Conservation (phyloP, 106 monocot species). For the Allium cepa region DNA sequence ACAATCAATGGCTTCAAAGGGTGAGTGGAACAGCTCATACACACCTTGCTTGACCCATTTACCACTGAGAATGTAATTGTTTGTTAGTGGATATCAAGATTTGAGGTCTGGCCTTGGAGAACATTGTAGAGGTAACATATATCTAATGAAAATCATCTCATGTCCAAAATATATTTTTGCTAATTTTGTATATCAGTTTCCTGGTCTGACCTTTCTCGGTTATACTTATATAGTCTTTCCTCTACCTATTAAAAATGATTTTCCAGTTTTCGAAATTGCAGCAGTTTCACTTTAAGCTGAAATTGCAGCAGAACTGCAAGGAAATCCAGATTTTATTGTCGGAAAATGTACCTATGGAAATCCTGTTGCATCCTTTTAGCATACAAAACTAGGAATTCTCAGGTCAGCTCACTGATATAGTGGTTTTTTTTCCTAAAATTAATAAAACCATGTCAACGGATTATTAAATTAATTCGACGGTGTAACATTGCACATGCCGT, state of each 20-base stretch:
- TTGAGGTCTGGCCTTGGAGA: constrained; percentile 99
- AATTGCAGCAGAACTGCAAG: constrained; percentile 76
- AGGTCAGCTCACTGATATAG: constrained; percentile 24
- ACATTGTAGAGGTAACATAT: constrained; percentile 64
- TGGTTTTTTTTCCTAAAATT: constrained; percentile 10
- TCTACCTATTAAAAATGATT: too few relatives aligned
- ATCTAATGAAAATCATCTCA: not conserved
- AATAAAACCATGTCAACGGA: not conserved
- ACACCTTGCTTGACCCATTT: constrained; percentile 82
- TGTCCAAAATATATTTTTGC: too few relatives aligned
- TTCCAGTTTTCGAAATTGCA: too few relatives aligned
- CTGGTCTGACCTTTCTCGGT: not conserved
- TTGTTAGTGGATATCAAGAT: constrained; percentile 88
- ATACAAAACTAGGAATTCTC: constrained; percentile 69
- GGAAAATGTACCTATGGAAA: constrained; percentile 96
- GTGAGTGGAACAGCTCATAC: constrained; percentile 71
- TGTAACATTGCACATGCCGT: constrained; percentile 95
- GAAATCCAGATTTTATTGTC: constrained; percentile 75
- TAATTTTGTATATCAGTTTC: too few relatives aligned
- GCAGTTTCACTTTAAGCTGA: not conserved
- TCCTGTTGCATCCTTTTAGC: constrained; percentile 87
- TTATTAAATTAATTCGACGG: constrained; percentile 21
- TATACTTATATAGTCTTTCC: too few relatives aligned
- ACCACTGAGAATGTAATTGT: constrained; percentile 74
- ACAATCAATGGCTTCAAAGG: constrained; percentile 85